Evolutionary conservation across 192 early-diverging fungal genomes (phyloP).

Genomic region (Powellomyces hirtus): DNA sequence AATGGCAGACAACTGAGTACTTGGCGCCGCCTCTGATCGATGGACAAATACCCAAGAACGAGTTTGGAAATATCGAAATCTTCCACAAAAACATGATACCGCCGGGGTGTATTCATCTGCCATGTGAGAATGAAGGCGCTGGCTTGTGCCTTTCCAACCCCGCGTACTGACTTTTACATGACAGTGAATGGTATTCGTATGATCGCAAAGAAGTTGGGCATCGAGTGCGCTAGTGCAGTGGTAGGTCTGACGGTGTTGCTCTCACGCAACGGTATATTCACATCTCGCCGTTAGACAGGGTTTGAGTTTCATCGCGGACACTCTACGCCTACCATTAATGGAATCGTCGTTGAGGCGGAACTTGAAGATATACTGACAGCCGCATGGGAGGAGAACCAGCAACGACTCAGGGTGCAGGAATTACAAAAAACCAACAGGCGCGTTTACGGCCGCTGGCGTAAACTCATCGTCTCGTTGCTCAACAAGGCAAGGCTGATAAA

Average conservation of each 20-base stretch:
- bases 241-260: constrained; percentile 42
- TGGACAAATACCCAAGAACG: constrained; percentile 78
- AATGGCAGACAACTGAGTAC: constrained; percentile 84
- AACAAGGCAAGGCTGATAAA: constrained; percentile 52
- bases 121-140: too few species aligned
- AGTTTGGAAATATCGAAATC: constrained; percentile 82
- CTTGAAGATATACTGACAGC: constrained; percentile 54
- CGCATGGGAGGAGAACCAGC: constrained; percentile 30
- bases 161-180: not conserved
- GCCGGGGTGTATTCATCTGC: constrained; percentile 69
- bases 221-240: constrained; percentile 83
- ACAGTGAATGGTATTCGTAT: constrained; percentile 55
- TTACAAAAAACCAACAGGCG: constrained; percentile 42
- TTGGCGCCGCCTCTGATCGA: constrained; percentile 59
- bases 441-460: constrained; percentile 52
- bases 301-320: constrained; percentile 67
- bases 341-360: constrained; percentile 69
- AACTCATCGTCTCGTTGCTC: constrained; percentile 49
- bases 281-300: constrained; percentile 47
- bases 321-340: constrained; percentile 61
- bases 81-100: constrained; percentile 85
- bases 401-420: constrained; percentile 13
- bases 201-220: constrained; percentile 70
- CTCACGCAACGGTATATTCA: not conserved
- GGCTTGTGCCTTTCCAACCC: too few species aligned